Percentiles rank a stretch among this genome's conserved stretches.
Conservation (phyloP, 352 stramenopile genomes). For the Phytophthora citricola region DNA sequence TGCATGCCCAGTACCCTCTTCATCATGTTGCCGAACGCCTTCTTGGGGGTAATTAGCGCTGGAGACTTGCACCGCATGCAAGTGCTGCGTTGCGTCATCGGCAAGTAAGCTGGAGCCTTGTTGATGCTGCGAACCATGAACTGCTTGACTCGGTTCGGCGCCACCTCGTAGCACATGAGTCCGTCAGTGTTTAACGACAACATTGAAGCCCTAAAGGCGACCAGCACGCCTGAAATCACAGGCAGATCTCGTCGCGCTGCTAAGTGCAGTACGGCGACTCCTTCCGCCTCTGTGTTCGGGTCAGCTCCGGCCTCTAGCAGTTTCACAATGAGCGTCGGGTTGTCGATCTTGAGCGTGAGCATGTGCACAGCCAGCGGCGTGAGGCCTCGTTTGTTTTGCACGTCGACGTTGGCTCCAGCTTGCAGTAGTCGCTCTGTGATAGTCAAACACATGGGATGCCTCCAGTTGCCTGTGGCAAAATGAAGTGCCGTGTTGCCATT, state of each 20-base stretch:
- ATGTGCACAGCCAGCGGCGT: conserved; percentile 80
- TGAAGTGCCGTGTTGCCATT: conserved; percentile 87
- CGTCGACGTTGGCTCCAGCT: conserved; percentile 57
- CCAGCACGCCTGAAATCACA: conserved; percentile 60
- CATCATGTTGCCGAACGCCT: conserved; percentile 61
- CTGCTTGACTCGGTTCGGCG: conserved; percentile 62
- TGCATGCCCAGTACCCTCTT: conserved; percentile 57
- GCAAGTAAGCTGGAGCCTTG: conserved; percentile 52
- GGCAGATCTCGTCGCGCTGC: conserved; percentile 59
- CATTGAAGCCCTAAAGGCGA: conserved; percentile 70
- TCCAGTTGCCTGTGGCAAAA: conserved; percentile 74
- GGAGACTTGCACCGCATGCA: conserved; percentile 79
- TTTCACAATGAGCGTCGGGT: conserved; percentile 64
- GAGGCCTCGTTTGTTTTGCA: conserved; percentile 69
- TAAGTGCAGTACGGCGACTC: conserved; percentile 68
- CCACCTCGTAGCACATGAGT: conserved; percentile 85
- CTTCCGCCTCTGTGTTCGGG: conserved; percentile 69
- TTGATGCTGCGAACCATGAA: conserved; percentile 77
- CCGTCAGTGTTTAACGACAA: conserved; percentile 67
- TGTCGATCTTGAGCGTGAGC: conserved; percentile 81
- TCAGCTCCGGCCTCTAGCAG: conserved; percentile 69
- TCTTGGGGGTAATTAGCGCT: conserved; percentile 52
- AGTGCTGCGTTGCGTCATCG: conserved; percentile 59
- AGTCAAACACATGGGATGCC: conserved; percentile 46
- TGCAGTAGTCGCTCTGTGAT: conserved; percentile 60